A percentile compares a stretch with the other conserved stretches of the same genome.
These are phyloP conservation scores for Melocanna baccifera DNA, from an alignment of 176 grass and related monocot species.

Conservation along the genomic window DNA sequence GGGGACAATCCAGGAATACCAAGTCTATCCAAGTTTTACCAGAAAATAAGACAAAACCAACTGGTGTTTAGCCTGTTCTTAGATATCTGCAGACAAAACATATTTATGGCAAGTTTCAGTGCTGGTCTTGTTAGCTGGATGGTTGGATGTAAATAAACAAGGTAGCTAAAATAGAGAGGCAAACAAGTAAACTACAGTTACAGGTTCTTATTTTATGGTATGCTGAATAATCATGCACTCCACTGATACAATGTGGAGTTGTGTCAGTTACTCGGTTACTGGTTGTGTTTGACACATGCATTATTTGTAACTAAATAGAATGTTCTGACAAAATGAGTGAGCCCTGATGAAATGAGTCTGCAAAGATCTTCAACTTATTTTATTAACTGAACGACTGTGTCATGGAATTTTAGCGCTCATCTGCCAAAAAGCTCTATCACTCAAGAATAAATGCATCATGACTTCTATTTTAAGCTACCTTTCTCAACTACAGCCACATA, in stretches of 20 bases:
- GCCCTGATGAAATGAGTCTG: no score
- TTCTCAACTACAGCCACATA: neutral
- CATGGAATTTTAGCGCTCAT: neutral
- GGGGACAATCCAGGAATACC: neutral
- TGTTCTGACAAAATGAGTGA: no score
- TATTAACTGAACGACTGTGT: neutral
- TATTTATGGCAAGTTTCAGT: neutral
- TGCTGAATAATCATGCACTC: neutral
- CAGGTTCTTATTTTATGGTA: neutral
- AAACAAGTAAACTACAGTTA: neutral
- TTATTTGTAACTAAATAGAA: neutral
- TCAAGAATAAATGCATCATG: neutral
- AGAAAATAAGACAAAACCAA: conserved; percentile 2
- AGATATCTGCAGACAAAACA: neutral
- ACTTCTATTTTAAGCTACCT: neutral
- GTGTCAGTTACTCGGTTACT: neutral
- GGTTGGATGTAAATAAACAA: neutral
- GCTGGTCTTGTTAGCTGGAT: neutral
- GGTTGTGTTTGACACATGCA: neutral
- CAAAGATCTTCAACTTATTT: neutral
- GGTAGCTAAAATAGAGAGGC: neutral
- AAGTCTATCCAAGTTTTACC: neutral
- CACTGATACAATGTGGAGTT: neutral
- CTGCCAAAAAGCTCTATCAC: neutral
- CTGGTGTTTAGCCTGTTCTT: neutral